Evolutionary conservation across 2,329 filamentous ascomycete genomes (phyloP).

Genomic region (Neofusicoccum kwambonambiense): DNA sequence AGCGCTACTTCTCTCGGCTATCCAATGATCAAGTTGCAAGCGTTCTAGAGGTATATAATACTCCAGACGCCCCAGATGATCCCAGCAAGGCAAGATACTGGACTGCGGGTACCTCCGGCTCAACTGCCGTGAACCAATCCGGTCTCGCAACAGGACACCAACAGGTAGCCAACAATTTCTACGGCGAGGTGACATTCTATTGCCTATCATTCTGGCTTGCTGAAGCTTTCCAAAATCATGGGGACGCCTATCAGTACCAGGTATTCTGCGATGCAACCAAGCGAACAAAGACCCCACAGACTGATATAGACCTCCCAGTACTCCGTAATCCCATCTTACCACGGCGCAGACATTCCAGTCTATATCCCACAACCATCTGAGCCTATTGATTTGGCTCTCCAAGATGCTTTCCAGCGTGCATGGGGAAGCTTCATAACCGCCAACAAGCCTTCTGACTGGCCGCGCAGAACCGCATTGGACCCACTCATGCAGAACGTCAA

Average conservation of each 20-base stretch:
- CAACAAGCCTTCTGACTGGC: slow-evolving; percentile 24
- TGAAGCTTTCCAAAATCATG: slow-evolving; percentile 39
- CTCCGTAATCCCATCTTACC: slow-evolving; percentile 23
- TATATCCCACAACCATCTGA: slow-evolving; percentile 22
- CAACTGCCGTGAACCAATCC: slow-evolving; percentile 54
- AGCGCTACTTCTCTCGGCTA: slow-evolving; percentile 41
- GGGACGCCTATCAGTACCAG: slow-evolving; percentile 20
- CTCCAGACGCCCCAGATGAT: slow-evolving; percentile 27
- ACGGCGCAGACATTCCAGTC: slow-evolving; percentile 22
- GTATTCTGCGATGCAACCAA: no score
- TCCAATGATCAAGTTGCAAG: slow-evolving; percentile 35
- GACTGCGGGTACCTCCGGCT: slow-evolving; percentile 30
- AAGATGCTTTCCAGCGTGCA: slow-evolving; percentile 20
- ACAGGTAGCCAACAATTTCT: slow-evolving; percentile 54
- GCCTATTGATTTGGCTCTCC: slow-evolving; percentile 19
- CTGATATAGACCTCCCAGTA: slow-evolving; percentile 20
- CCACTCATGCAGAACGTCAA: slow-evolving; percentile 24
- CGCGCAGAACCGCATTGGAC: slow-evolving; percentile 17
- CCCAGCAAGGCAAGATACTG: slow-evolving; percentile 29
- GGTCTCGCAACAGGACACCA: slow-evolving; percentile 53
- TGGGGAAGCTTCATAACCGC: slow-evolving; percentile 24
- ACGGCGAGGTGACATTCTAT: slow-evolving; percentile 56
- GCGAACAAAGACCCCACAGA: no score
- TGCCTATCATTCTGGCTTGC: slow-evolving; percentile 59
- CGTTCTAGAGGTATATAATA: slow-evolving; percentile 40